Base-by-base conservation (phyloP, 2,329 filamentous ascomycete species). In the Pezicula rhizophila region DNA sequence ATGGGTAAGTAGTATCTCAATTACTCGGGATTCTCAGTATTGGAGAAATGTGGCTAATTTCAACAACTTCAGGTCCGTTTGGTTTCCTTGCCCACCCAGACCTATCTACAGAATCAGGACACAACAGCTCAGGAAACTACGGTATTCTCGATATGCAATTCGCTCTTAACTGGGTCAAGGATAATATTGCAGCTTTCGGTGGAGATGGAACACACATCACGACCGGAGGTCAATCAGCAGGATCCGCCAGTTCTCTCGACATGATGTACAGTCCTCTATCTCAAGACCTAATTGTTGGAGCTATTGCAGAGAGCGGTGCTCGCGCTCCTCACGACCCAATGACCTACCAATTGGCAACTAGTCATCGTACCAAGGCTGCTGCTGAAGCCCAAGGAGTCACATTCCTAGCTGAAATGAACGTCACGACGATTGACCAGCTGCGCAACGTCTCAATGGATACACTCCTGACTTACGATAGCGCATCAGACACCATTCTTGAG, bases 161-260 rank as follows among this genome's bases (percentile, higher is more conserved):
- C 1, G 66, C 67, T 1, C 62, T 76, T 12, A 59, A 73, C 11
- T 89, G 85, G 85, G 77, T 87, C 1, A 74, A 84, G 52, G 68
- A 75, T 26, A 68, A 87, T 61, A 84, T 87, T 39, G 54, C 55
- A 46, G 64, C 69, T 53, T 88, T 89, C 53, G 85, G 84, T 2
- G 84, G 84, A 17, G 69, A 87, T 53, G 80, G 82, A 0, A 58
- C 70, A 1, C 82, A 85, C 53, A 80, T 88, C 6, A 77, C 82
- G 0, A 65, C 87, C 0, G 81, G 79, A 15, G 85, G 85, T 12
- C 78, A 76, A 55, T 84, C 79, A 47, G 83, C 84, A 5, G 84
- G 85, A 33, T 50, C 49, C 8, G 56, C 51, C 2, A 52, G 48
- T 43, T 47, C 55, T 14, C 43, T 57, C 7, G 48, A 53, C 35